Percentiles rank a stretch among this genome's conserved stretches.
These are phyloP conservation scores for Globisporangium rhizosaccharum DNA, from an alignment of 352 stramenopile genomes.

Conservation along the genomic window DNA sequence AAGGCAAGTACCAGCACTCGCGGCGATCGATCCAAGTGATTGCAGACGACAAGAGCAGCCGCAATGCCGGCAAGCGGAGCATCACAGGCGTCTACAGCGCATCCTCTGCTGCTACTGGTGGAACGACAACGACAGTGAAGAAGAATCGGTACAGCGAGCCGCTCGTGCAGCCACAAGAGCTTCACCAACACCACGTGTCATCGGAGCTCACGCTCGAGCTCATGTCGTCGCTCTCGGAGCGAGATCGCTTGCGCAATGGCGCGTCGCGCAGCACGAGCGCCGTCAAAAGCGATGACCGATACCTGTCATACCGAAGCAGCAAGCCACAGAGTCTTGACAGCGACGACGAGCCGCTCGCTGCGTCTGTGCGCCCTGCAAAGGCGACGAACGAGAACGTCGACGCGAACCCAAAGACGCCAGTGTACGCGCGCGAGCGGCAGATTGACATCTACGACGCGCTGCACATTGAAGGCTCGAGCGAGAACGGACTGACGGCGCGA, in stretches of 20 bases:
- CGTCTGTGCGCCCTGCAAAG: not conserved
- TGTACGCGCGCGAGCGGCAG: conserved; percentile 36
- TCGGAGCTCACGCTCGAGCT: conserved; percentile 4
- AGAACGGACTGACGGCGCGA: conserved; percentile 22
- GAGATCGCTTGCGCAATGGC: not conserved
- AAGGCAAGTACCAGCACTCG: conserved; percentile 30
- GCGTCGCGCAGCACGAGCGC: not conserved
- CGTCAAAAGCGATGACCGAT: conserved; percentile 8
- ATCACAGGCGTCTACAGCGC: conserved; percentile 4
- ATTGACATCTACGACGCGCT: conserved; percentile 59
- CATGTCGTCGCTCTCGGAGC: conserved; percentile 6
- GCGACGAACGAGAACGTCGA: conserved; percentile 7
- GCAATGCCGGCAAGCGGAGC: conserved; percentile 6
- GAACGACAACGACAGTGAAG: not conserved
- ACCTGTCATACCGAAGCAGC: conserved; percentile 42
- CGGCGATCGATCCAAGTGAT: conserved; percentile 48
- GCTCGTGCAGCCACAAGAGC: conserved; percentile 6
- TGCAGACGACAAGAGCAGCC: conserved; percentile 1
- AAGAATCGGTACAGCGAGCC: conserved; percentile 17
- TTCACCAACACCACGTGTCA: not conserved
- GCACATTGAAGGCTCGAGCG: conserved; percentile 29
- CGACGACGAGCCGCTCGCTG: conserved; percentile 2
- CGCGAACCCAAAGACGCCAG: conserved; percentile 8
- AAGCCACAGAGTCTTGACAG: conserved; percentile 12
- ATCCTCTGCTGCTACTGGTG: not conserved